Conservation (phyloP, 257 asterid genomes). For the Datura wrightii region DNA sequence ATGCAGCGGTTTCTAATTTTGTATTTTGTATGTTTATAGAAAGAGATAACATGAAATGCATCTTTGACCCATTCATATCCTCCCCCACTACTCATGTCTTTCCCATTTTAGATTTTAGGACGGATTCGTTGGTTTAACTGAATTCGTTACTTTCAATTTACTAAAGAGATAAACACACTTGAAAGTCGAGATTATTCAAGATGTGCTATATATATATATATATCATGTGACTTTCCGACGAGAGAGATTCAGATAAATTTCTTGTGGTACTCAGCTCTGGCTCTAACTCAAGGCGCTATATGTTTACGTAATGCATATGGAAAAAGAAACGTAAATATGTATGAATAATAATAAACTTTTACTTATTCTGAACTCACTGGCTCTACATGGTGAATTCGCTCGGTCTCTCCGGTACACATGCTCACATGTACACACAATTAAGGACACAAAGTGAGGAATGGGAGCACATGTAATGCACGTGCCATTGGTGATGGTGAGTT, state of each 20-base stretch:
- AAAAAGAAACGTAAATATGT: no score
- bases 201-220: neutral
- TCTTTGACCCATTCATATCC: slow-evolving; percentile 31
- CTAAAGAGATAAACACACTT: no score
- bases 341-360: neutral
- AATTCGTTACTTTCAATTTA: neutral
- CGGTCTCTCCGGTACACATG: neutral
- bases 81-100: slow-evolving; percentile 32
- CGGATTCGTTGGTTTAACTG: neutral
- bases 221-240: neutral
- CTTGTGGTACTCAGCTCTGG: neutral
- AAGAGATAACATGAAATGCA: slow-evolving; percentile 13
- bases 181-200: no score
- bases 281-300: neutral
- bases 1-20: slow-evolving; percentile 49
- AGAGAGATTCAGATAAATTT: neutral
- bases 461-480: slow-evolving; percentile 48
- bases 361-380: neutral
- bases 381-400: neutral
- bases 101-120: neutral
- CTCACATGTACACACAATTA: slow-evolving; percentile 10
- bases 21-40: slow-evolving; percentile 29
- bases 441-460: slow-evolving; percentile 24
- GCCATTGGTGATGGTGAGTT: slow-evolving; percentile 31
- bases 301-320: neutral